Conservation (phyloP, 805 yeast genomes). For the Grigorovia humatica region DNA sequence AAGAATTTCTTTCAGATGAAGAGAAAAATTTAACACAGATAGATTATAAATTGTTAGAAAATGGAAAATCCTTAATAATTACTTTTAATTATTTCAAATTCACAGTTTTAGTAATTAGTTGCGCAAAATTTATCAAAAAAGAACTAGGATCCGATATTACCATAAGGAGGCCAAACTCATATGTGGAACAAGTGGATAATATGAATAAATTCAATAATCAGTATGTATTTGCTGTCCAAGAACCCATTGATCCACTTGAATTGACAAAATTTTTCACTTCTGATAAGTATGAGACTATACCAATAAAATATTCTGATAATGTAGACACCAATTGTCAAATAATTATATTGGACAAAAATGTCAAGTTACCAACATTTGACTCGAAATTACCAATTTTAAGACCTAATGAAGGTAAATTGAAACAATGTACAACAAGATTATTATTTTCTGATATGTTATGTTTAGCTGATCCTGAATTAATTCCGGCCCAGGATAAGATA, state of each 20-base stretch:
- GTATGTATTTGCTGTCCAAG: conserved; percentile 11
- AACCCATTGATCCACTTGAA: neutral
- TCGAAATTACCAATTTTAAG: conserved; percentile 1
- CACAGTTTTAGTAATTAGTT: conserved; percentile 15
- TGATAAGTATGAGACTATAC: neutral
- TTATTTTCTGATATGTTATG: conserved; percentile 28
- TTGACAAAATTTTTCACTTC: neutral
- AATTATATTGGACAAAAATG: neutral
- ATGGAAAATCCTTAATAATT: conserved; percentile 4
- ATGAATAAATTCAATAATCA: conserved; percentile 13
- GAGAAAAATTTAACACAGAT: neutral
- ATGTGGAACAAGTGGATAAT: conserved; percentile 14
- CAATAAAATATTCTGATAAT: neutral
- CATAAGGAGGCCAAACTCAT: conserved; percentile 17
- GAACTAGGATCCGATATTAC: conserved; percentile 3
- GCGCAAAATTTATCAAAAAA: conserved; percentile 15
- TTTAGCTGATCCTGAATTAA: conserved; percentile 10
- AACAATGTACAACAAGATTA: conserved; percentile 14
- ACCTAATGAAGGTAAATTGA: conserved; percentile 9
- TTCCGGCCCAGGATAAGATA: conserved; percentile 19
- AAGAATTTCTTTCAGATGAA: neutral
- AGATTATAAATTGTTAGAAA: neutral
- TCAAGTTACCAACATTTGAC: neutral
- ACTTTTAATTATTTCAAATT: conserved; percentile 13
- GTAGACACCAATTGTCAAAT: neutral